A percentile compares a stretch with the other conserved stretches of the same genome.
Conservation (phyloP, 345 rosid genomes). For the Sisymbrium irio region DNA sequence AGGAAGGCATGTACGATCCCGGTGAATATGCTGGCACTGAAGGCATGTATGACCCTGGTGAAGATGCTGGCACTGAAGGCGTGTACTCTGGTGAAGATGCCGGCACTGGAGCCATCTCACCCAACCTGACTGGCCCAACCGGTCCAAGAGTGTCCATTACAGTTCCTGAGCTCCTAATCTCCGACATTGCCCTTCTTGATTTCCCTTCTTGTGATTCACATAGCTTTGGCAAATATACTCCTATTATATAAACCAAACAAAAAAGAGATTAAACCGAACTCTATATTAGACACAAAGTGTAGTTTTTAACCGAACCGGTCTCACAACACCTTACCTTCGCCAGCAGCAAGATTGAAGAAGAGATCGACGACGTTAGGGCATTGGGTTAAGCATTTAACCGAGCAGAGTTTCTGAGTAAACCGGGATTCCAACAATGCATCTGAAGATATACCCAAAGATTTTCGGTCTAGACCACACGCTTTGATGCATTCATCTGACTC, state of each 20-base stretch:
- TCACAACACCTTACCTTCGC: constrained; percentile 56
- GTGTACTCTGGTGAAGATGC: background rate
- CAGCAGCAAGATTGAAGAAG: constrained; percentile 85
- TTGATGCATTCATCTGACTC: constrained; percentile 69
- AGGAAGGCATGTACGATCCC: no score
- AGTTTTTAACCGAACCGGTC: background rate
- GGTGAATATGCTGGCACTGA: background rate
- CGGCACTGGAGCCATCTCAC: constrained; percentile 24
- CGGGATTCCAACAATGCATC: constrained; percentile 70
- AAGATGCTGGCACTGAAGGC: background rate
- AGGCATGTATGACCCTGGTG: background rate
- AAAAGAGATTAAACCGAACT: background rate
- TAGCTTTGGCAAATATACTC: constrained; percentile 73
- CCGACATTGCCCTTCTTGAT: constrained; percentile 54
- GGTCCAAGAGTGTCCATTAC: constrained; percentile 31
- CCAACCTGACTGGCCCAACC: constrained; percentile 22
- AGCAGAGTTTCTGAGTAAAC: constrained; percentile 66
- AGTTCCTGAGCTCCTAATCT: constrained; percentile 59
- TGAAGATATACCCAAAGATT: constrained; percentile 76
- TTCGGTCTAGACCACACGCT: constrained; percentile 74
- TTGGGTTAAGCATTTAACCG: constrained; percentile 60
- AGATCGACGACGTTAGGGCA: constrained; percentile 86
- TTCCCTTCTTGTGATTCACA: constrained; percentile 55
- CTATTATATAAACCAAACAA: constrained; percentile 29
- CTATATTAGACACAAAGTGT: background rate